Evolutionary conservation across 768 basidiomycete genomes (phyloP).

Genomic region (Psilocybe cyanescens): DNA sequence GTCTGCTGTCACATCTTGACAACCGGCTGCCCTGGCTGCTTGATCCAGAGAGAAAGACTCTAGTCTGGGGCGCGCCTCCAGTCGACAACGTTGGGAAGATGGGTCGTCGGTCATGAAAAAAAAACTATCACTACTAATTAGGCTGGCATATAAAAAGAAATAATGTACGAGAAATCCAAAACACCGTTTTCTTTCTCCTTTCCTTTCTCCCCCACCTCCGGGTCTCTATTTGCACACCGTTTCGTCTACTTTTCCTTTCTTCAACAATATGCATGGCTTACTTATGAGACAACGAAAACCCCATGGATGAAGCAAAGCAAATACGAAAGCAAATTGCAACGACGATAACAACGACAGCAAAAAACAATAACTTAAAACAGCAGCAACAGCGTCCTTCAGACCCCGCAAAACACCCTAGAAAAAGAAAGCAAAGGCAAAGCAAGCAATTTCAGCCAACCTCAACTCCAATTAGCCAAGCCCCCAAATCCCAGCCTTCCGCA

Average conservation of each 20-base stretch:
- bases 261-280: neutral
- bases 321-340: constrained; percentile 8
- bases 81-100: constrained; percentile 64
- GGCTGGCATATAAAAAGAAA: neutral
- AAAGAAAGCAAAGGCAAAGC: constrained; percentile 1
- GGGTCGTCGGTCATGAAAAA: constrained; percentile 25
- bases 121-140: too few relatives aligned
- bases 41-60: constrained; percentile 64
- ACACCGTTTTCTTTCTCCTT: neutral
- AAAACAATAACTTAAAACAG: neutral
- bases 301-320: neutral
- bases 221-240: neutral
- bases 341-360: constrained; percentile 11
- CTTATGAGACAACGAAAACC: neutral
- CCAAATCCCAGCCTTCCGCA: constrained; percentile 88
- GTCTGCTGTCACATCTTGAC: constrained; percentile 42
- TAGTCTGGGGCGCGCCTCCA: constrained; percentile 76
- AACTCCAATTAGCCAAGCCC: constrained; percentile 49
- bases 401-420: neutral
- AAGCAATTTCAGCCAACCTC: neutral
- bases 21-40: constrained; percentile 51
- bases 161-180: neutral
- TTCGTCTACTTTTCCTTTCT: neutral
- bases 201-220: too few relatives aligned
- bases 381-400: neutral